phyloP scores from a whole-genome alignment of 2,329 filamentous ascomycete species.

The Trichophyton verrucosum region DNA sequence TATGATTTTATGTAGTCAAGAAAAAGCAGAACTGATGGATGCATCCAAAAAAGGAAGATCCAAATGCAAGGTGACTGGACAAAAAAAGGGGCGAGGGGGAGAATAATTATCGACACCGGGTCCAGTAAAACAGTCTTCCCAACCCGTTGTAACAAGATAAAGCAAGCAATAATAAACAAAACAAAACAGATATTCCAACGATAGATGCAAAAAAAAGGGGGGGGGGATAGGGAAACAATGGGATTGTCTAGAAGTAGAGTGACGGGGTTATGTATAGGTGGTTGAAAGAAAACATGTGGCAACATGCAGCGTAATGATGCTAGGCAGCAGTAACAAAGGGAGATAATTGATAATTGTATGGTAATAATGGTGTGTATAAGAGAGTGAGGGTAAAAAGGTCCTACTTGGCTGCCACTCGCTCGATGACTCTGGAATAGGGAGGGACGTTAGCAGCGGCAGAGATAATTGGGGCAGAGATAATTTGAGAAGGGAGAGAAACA shows the following conservation, averaged over 20 bases:
- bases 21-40: neutral
- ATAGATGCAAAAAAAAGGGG: neutral
- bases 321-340: neutral
- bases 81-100: neutral
- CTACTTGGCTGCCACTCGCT: slow-evolving; percentile 12
- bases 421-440: slow-evolving; percentile 10
- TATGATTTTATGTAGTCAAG: neutral
- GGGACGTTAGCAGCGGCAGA: neutral
- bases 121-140: neutral
- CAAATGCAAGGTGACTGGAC: neutral
- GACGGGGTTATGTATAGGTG: neutral
- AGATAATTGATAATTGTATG: neutral
- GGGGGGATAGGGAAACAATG: too few species aligned
- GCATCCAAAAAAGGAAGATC: neutral
- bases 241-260: neutral
- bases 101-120: neutral
- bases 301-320: neutral
- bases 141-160: neutral
- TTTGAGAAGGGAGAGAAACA: neutral
- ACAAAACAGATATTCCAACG: neutral
- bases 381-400: neutral
- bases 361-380: neutral
- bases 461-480: neutral
- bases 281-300: neutral
- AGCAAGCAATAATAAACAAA: neutral